These are phyloP conservation scores for Candida wancherniae DNA, from an alignment of 805 yeast genomes.

Conservation along the genomic window DNA sequence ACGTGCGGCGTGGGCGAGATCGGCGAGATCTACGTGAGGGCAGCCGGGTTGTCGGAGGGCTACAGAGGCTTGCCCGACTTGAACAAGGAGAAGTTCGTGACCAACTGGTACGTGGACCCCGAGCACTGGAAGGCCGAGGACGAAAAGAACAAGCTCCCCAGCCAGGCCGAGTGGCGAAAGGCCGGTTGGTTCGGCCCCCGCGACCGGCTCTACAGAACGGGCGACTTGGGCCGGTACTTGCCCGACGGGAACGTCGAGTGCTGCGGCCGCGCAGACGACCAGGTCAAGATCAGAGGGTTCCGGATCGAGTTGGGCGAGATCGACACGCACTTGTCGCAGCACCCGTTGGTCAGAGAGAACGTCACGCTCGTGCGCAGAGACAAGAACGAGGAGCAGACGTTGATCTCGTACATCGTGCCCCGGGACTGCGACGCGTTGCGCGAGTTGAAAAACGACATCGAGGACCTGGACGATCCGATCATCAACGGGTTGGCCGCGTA, in stretches of 20 bases:
- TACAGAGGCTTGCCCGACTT: conserved; percentile 88
- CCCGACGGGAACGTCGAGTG: conserved; percentile 98
- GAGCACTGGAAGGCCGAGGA: conserved; percentile 59
- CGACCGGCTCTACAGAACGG: conserved; percentile 93
- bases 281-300: conserved; percentile 97
- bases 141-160: conserved; percentile 34
- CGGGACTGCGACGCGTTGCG: conserved; percentile 42
- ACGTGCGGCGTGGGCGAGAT: conserved; percentile 98
- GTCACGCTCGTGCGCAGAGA: conserved; percentile 88
- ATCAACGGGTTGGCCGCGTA: conserved; percentile 76
- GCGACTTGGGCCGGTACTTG: conserved; percentile 92
- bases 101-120: conserved; percentile 82
- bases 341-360: conserved; percentile 87
- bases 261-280: conserved; percentile 98
- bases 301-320: conserved; percentile 98
- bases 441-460: conserved; percentile 47
- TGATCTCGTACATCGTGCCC: conserved; percentile 90
- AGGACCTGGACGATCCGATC: conserved; percentile 50
- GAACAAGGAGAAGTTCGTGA: conserved; percentile 81
- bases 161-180: conserved; percentile 60
- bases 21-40: conserved; percentile 97
- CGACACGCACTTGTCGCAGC: conserved; percentile 94
- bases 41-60: conserved; percentile 96
- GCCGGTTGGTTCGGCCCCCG: conserved; percentile 87
- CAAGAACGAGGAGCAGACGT: conserved; percentile 85